These are phyloP conservation scores for Pythium pyrilobum DNA, from an alignment of 352 stramenopile species.

Conservation along the genomic window DNA sequence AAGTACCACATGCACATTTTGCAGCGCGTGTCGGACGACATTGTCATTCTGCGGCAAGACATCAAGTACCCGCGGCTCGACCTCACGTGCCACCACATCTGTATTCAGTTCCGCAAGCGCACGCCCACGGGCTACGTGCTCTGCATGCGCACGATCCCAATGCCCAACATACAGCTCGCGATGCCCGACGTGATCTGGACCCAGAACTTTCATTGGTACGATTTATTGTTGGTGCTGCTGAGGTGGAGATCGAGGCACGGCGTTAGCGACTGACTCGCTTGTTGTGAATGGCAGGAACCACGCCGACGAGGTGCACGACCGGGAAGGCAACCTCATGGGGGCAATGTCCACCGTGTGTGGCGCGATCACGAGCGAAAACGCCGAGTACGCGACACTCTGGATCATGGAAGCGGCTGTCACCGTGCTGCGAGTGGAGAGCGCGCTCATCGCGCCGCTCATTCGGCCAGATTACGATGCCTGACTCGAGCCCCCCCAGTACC, in stretches of 20 bases:
- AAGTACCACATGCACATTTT: conserved; percentile 22
- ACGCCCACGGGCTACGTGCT: conserved; percentile 3
- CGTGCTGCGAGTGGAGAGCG: conserved; percentile 15
- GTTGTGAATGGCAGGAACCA: conserved; percentile 3
- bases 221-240: background rate
- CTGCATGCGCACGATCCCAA: conserved; percentile 17
- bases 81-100: conserved; percentile 15
- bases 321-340: conserved; percentile 3
- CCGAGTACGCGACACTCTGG: conserved; percentile 13
- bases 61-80: conserved; percentile 21
- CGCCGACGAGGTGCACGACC: conserved; percentile 10
- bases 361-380: conserved; percentile 15
- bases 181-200: conserved; percentile 19
- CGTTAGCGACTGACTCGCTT: too few relatives aligned
- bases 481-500: background rate
- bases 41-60: conserved; percentile 18
- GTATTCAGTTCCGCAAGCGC: conserved; percentile 10
- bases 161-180: conserved; percentile 13
- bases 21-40: conserved; percentile 19
- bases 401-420: conserved; percentile 18
- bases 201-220: conserved; percentile 20
- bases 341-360: conserved; percentile 2
- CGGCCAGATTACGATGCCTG: background rate
- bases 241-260: too few relatives aligned
- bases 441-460: conserved; percentile 10